Evolutionary conservation across 2,329 filamentous ascomycete species (phyloP).

Genomic region (Paracamarosporium sp.): DNA sequence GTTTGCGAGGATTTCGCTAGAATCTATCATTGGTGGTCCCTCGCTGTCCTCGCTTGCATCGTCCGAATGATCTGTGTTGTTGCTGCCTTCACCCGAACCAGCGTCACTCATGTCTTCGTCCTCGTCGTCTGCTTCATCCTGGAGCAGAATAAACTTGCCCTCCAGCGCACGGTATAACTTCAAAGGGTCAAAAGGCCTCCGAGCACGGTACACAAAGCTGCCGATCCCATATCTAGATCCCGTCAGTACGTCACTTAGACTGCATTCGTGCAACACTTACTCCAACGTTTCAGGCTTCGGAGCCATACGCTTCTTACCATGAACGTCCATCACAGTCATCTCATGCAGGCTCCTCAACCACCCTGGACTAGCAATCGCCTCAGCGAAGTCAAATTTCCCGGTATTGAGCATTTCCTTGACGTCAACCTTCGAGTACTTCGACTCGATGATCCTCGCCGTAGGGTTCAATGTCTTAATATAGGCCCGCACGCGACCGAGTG

Average conservation of each 20-base stretch:
- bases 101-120: slow-evolving; percentile 20
- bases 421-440: slow-evolving; percentile 65
- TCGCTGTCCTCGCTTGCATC: slow-evolving; percentile 38
- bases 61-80: slow-evolving; percentile 16
- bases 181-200: slow-evolving; percentile 52
- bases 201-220: slow-evolving; percentile 72
- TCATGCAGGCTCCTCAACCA: slow-evolving; percentile 75
- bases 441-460: slow-evolving; percentile 68
- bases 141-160: slow-evolving; percentile 53
- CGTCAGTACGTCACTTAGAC: neutral
- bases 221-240: slow-evolving; percentile 66
- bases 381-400: slow-evolving; percentile 68
- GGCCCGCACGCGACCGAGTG: slow-evolving; percentile 56
- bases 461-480: slow-evolving; percentile 70
- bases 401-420: slow-evolving; percentile 71
- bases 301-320: slow-evolving; percentile 61
- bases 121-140: slow-evolving; percentile 46
- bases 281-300: slow-evolving; percentile 76
- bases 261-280: slow-evolving; percentile 38
- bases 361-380: slow-evolving; percentile 69
- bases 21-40: slow-evolving; percentile 37
- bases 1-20: slow-evolving; percentile 57
- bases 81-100: slow-evolving; percentile 6
- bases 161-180: slow-evolving; percentile 50
- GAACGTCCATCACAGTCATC: slow-evolving; percentile 68